These are phyloP conservation scores for Eleusine indica DNA, from an alignment of 176 grass and related monocot genomes.

Conservation along the genomic window DNA sequence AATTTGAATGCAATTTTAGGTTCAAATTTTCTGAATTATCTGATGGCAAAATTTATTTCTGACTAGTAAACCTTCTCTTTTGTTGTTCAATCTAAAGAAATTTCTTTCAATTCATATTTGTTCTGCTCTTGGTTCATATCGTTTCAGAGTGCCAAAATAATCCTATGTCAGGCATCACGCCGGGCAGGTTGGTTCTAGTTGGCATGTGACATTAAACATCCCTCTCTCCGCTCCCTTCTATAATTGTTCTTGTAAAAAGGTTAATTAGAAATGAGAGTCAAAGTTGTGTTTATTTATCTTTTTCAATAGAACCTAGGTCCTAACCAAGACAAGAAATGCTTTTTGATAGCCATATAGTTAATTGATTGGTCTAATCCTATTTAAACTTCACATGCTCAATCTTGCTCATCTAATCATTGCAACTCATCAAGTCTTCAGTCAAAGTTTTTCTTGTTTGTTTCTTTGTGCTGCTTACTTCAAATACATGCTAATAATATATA, in stretches of 20 bases:
- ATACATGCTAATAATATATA: slow-evolving; percentile 16
- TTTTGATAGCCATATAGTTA: background rate
- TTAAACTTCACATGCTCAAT: slow-evolving; percentile 1
- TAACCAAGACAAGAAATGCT: background rate
- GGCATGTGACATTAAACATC: background rate
- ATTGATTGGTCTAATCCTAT: background rate
- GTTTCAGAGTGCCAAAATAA: too few species aligned
- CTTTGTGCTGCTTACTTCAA: slow-evolving; percentile 23
- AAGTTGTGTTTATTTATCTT: background rate
- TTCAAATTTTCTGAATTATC: background rate
- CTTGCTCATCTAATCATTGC: background rate
- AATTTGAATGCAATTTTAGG: slow-evolving; percentile 19
- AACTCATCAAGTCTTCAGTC: background rate
- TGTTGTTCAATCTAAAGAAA: background rate
- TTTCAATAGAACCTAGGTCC: background rate
- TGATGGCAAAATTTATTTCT: background rate
- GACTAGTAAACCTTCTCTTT: background rate
- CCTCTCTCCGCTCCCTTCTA: background rate
- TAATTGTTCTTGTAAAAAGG: background rate
- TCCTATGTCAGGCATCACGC: too few species aligned
- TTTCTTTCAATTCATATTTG: slow-evolving; percentile 5
- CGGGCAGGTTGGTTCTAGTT: too few species aligned
- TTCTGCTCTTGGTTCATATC: background rate
- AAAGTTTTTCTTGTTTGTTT: slow-evolving; percentile 11
- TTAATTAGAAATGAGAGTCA: background rate